Percentiles rank a stretch among this genome's conserved stretches.
Conservation (phyloP, 1,284 basidiomycete species). For the Cystobasidiaceae sp. region DNA sequence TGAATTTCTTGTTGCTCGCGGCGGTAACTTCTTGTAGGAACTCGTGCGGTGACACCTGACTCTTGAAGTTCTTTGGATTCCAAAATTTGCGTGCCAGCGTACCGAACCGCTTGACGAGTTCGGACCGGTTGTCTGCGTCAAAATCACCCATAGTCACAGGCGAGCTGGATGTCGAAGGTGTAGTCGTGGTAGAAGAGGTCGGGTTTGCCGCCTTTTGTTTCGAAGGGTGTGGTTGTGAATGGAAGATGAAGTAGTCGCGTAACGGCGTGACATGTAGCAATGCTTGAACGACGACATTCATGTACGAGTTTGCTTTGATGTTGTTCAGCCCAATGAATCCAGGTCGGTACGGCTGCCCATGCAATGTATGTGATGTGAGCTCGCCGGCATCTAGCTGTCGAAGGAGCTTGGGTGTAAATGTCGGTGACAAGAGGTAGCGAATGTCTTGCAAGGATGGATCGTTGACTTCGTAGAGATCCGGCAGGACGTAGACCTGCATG, state of each 20-base stretch:
- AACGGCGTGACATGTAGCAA: slow-evolving; percentile 85
- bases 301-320: slow-evolving; percentile 92
- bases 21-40: slow-evolving; percentile 93
- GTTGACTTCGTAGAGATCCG: slow-evolving; percentile 91
- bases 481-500: slow-evolving; percentile 86
- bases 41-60: slow-evolving; percentile 96
- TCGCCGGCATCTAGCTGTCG: slow-evolving; percentile 52
- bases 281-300: slow-evolving; percentile 94
- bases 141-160: slow-evolving; percentile 12
- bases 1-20: slow-evolving; percentile 80
- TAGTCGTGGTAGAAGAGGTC: slow-evolving; percentile 15
- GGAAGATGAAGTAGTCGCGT: slow-evolving; percentile 65
- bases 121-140: slow-evolving; percentile 47
- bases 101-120: slow-evolving; percentile 80
- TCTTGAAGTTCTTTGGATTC: slow-evolving; percentile 94
- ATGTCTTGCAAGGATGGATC: slow-evolving; percentile 95
- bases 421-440: slow-evolving; percentile 78
- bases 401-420: slow-evolving; percentile 63
- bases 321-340: slow-evolving; percentile 97
- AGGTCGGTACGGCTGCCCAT: slow-evolving; percentile 73
- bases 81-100: slow-evolving; percentile 79
- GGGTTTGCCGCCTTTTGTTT: neutral
- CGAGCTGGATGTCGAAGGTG: slow-evolving; percentile 11
- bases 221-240: slow-evolving; percentile 25
- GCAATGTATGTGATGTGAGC: slow-evolving; percentile 62